Evolutionary conservation across 2,329 filamentous ascomycete species (phyloP).

Genomic region (Pseudocercospora vitis): DNA sequence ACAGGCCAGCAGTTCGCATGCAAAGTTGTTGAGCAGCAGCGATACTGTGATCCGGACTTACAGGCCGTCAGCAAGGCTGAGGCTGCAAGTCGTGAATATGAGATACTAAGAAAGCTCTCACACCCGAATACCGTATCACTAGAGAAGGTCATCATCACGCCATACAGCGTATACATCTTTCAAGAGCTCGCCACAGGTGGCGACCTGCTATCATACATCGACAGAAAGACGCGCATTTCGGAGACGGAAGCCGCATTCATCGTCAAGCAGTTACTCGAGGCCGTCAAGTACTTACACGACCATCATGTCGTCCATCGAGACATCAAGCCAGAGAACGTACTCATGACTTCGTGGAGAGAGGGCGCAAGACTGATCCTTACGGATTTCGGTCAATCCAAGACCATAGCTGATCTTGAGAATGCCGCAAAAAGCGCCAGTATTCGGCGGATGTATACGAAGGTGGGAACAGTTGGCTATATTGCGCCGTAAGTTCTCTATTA

Average conservation of each 20-base stretch:
- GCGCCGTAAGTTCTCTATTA: constrained; percentile 56
- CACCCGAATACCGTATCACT: constrained; percentile 63
- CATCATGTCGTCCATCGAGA: constrained; percentile 60
- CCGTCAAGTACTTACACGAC: constrained; percentile 59
- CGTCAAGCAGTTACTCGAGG: constrained; percentile 56
- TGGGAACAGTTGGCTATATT: constrained; percentile 58
- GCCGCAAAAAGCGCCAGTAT: constrained; percentile 23
- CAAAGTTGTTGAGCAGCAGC: constrained; percentile 56
- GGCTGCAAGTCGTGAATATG: constrained; percentile 41
- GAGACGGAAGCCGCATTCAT: constrained; percentile 57
- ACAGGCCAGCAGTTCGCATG: constrained; percentile 65
- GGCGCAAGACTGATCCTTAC: constrained; percentile 58
- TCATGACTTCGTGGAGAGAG: constrained; percentile 55
- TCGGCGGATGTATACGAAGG: constrained; percentile 53
- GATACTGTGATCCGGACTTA: background rate
- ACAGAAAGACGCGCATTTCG: constrained; percentile 49
- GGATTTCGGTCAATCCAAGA: constrained; percentile 60
- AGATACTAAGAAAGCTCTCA: constrained; percentile 53
- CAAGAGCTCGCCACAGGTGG: constrained; percentile 61
- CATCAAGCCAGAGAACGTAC: constrained; percentile 63
- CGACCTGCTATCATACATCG: constrained; percentile 61
- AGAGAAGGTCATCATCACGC: constrained; percentile 57
- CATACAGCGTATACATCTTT: constrained; percentile 59
- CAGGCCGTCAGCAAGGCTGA: constrained; percentile 3
- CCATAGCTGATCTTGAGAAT: constrained; percentile 36